phyloP scores from a whole-genome alignment of 768 basidiomycete species.

The Neoboletus brunneissimus region DNA sequence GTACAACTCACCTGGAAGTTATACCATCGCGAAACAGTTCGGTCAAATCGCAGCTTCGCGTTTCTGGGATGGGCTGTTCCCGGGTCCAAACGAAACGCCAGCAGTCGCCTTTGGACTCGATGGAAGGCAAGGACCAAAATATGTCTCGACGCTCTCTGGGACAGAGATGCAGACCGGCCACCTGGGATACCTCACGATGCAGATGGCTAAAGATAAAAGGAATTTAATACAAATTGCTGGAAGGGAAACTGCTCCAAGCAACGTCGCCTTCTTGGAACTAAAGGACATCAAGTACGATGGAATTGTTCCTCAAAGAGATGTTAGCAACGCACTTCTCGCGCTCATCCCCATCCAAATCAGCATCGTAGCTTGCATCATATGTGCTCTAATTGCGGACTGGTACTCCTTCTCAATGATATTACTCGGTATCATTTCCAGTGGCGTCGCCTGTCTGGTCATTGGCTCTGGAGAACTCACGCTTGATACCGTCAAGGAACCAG shows the following conservation, averaged over 20 bases:
- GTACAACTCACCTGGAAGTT: constrained; percentile 39
- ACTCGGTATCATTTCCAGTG: constrained; percentile 33
- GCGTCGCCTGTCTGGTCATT: constrained; percentile 28
- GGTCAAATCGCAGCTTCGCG: constrained; percentile 28
- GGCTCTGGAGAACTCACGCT: constrained; percentile 29
- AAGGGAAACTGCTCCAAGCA: constrained; percentile 17
- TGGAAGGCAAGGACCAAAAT: constrained; percentile 28
- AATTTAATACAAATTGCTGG: not conserved
- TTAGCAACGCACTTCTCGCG: constrained; percentile 16
- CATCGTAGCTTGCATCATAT: constrained; percentile 21
- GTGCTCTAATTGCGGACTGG: constrained; percentile 31
- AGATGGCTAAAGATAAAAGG: constrained; percentile 9
- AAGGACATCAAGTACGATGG: constrained; percentile 21
- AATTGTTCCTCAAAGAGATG: constrained; percentile 1
- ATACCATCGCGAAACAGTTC: constrained; percentile 32
- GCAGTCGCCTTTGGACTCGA: constrained; percentile 30
- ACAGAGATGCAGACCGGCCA: constrained; percentile 31
- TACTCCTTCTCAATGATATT: constrained; percentile 32
- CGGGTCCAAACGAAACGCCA: constrained; percentile 28
- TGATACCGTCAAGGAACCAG: constrained; percentile 15
- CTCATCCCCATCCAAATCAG: constrained; percentile 26
- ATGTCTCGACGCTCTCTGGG: constrained; percentile 27
- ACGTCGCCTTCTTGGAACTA: constrained; percentile 24
- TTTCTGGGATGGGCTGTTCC: constrained; percentile 34
- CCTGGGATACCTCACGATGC: constrained; percentile 27